Evolutionary conservation across 1,284 basidiomycete species (phyloP), one percentile per base, ranked within the genome.

Genomic region (Ganoderma meredithae): DNA sequence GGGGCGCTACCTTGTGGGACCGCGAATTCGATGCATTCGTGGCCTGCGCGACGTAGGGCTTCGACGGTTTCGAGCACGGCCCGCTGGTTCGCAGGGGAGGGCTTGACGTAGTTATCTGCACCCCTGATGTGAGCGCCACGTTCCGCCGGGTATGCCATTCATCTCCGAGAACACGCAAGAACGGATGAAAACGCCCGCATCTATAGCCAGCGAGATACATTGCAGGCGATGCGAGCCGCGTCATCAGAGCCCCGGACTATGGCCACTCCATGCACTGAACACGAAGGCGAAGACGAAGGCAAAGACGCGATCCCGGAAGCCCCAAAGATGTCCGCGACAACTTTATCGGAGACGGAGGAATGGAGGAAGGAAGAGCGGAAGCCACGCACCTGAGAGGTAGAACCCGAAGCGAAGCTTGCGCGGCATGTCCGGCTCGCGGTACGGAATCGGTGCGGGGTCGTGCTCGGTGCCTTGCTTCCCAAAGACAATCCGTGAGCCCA

Each of bases 1-100:
- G 33, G 52, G 25, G 15, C 25, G 75, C 84, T 33, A 87, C 90
- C 80, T 63, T 83, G 77, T 36, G 86, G 83, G 3, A 85, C 76
- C 73, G 84, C 76, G 78, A 94, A 86, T 77, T 91, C 88, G 47
- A 95, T 79, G 69, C 93, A 93, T 77, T 95, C 93, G 75, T 96
- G 94, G 17, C 94, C 95, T 62, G 85, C 83, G 69, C 83, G 82
- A 43, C 83, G 80, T 59, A 97, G 80, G 0, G 90, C 91, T 8
- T 88, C 84, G 7, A 95, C 87, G 6, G 91, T 88, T 77, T 94
- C 90, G n/a, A 87, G 76, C 13, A 98, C 90, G 0, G 95, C 95
- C 43, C 96, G 85, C 68, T 89, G 84, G 74, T 87, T 90, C 1
- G 93, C 94, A 4, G 96, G 96, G 3, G 93, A 94, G 1, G 91